A percentile compares a stretch with the other conserved stretches of the same genome.
These are phyloP conservation scores for Nepenthes gracilis DNA, from an alignment of 148 eudicot species.

Conservation along the genomic window DNA sequence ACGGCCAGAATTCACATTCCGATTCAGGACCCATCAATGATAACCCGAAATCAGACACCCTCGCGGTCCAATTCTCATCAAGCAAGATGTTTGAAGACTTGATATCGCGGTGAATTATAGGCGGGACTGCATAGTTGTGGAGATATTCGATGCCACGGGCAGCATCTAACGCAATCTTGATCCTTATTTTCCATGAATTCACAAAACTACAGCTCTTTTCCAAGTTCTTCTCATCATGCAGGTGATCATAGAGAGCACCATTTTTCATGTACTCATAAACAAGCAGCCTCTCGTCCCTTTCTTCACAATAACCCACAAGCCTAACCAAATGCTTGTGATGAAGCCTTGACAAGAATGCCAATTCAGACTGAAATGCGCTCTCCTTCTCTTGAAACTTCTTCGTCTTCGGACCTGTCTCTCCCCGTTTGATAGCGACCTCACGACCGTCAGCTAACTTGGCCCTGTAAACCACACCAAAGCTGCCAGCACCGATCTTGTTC, in stretches of 20 bases:
- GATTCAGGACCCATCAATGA: constrained; percentile 67
- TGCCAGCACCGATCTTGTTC: constrained; percentile 86
- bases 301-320: constrained; percentile 91
- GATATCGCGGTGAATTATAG: constrained; percentile 86
- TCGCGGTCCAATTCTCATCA: constrained; percentile 75
- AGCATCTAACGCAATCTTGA: constrained; percentile 72
- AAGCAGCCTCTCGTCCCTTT: constrained; percentile 71
- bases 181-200: constrained; percentile 85
- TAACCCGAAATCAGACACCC: constrained; percentile 95
- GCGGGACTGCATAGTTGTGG: constrained; percentile 93
- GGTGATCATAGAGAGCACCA: constrained; percentile 79
- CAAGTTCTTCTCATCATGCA: constrained; percentile 60
- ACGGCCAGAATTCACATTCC: constrained; percentile 37
- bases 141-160: constrained; percentile 88
- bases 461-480: constrained; percentile 80
- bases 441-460: constrained; percentile 76
- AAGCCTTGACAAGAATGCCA: constrained; percentile 70
- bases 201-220: constrained; percentile 43
- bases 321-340: constrained; percentile 94
- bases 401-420: constrained; percentile 39
- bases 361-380: constrained; percentile 79
- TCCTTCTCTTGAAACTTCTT: constrained; percentile 87
- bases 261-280: constrained; percentile 93
- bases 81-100: constrained; percentile 85
- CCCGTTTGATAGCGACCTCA: constrained; percentile 88